Conservation (phyloP, 1,284 basidiomycete genomes). For the Naganishia cerealis region DNA sequence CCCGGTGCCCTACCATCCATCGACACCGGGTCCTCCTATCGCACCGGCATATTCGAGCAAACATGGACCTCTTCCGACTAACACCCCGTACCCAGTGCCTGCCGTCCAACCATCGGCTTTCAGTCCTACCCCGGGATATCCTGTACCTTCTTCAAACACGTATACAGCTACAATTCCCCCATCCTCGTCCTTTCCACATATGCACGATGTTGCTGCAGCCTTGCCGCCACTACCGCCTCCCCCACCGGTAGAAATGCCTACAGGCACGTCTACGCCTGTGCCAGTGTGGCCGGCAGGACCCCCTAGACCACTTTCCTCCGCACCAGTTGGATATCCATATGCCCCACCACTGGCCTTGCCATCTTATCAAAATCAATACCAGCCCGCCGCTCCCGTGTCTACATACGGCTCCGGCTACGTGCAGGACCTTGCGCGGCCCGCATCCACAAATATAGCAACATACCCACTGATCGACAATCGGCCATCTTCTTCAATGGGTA, state of each 20-base stretch:
- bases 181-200: conserved; percentile 31
- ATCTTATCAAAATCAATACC: neutral
- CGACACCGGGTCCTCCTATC: neutral
- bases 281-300: neutral
- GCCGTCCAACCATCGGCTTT: neutral
- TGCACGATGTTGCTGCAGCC: conserved; percentile 17
- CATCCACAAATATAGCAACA: conserved; percentile 20
- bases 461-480: conserved; percentile 33
- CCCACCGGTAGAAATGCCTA: conserved; percentile 10
- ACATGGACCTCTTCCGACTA: conserved; percentile 2
- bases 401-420: neutral
- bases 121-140: neutral
- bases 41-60: neutral
- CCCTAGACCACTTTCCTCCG: neutral
- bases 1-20: neutral
- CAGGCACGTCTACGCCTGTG: neutral
- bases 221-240: conserved; percentile 18
- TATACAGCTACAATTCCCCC: conserved; percentile 26
- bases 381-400: neutral
- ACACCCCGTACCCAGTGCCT: conserved; percentile 1
- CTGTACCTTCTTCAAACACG: neutral
- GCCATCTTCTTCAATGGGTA: conserved; percentile 23
- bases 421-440: conserved; percentile 11
- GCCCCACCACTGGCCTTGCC: neutral
- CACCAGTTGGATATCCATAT: conserved; percentile 4